phyloP scores from a whole-genome alignment of 495 filamentous ascomycete species.

The Talaromyces proteolyticus region DNA sequence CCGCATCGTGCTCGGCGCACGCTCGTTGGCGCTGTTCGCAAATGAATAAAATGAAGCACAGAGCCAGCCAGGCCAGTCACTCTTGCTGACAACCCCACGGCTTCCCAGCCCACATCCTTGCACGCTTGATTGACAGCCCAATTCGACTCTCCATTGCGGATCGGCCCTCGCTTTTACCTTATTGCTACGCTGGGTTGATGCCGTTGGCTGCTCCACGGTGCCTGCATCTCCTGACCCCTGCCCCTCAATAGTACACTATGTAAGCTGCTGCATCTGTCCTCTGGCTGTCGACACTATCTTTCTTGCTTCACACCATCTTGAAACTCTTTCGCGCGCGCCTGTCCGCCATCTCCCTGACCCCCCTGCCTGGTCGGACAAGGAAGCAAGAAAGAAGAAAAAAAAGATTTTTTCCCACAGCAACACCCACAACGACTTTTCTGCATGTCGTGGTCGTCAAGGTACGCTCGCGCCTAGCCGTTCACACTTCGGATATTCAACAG shows the following conservation, averaged over 20 bases:
- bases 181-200: neutral
- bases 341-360: too few species aligned
- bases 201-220: slow-evolving; percentile 6
- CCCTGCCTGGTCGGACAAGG: too few species aligned
- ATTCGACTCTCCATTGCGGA: neutral
- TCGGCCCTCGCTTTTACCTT: slow-evolving; percentile 3
- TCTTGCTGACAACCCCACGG: slow-evolving; percentile 2
- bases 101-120: neutral
- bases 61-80: slow-evolving; percentile 2
- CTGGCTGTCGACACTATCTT: neutral
- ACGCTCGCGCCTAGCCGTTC: slow-evolving; percentile 3
- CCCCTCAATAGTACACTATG: slow-evolving; percentile 6
- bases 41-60: neutral
- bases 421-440: neutral
- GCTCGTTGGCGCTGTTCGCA: slow-evolving; percentile 6
- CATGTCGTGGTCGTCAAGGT: slow-evolving; percentile 2
- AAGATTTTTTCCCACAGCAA: neutral
- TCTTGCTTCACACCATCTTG: slow-evolving; percentile 4
- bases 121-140: too few species aligned
- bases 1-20: neutral
- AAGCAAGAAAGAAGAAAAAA: neutral
- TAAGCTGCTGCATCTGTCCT: slow-evolving; percentile 3
- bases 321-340: too few species aligned
- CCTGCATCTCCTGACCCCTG: slow-evolving; percentile 7
- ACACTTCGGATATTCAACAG: slow-evolving; percentile 5